Base-by-base conservation (phyloP, 345 rosid genomes). In the Gossypium mustelinum region DNA sequence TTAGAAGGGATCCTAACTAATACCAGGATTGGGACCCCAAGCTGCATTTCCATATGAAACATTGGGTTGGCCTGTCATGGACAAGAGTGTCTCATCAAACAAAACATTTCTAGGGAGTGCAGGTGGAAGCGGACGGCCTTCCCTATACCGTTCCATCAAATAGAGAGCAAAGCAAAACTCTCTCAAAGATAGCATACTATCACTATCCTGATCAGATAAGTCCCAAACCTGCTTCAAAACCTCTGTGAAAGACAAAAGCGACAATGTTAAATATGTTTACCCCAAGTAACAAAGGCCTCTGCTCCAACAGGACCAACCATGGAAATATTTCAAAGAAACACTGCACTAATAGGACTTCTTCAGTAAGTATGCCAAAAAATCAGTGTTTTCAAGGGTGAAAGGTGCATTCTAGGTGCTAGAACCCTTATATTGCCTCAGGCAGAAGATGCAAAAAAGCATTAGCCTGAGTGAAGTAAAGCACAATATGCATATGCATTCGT, bases 141-240 rank as follows among this genome's bases (percentile, higher is more conserved):
- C 99, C 85, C 97, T 93, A 77, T 65, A 86, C 57, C 94, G 93
- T 87, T 95, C 62, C 62, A 58, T 58, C 29, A 58, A 58, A 58
- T 58, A 58, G 7, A 58, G 34, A 24, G 62, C 34, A 60, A 88
- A 87, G 86, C 98, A 95, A 75, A 95, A 95, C 77, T 95, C 99
- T 83, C 96, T 93, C 89, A 93, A 83, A 73, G 99, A 93, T 82
- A 95, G 98, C 98, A 95, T 95, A 85, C 98, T 93, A 80, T 95
- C 99, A 82, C 77, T 85, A 77, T 95, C 99, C 84, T 95, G 99
- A 87, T 95, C 99, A 52, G 99, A 93, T 81, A 95, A 86, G 82
- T 95, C 97, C 98, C 99, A 95, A 12, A 95, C 96, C 84, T 87
- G 97, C 90, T 95, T 95, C 82, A 95, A 81, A 75, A 95, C 86